A percentile compares a stretch with the other conserved stretches of the same genome.
Evolutionary conservation across 352 stramenopile species (phyloP).

Genomic region (Globisporangium spinosum): DNA sequence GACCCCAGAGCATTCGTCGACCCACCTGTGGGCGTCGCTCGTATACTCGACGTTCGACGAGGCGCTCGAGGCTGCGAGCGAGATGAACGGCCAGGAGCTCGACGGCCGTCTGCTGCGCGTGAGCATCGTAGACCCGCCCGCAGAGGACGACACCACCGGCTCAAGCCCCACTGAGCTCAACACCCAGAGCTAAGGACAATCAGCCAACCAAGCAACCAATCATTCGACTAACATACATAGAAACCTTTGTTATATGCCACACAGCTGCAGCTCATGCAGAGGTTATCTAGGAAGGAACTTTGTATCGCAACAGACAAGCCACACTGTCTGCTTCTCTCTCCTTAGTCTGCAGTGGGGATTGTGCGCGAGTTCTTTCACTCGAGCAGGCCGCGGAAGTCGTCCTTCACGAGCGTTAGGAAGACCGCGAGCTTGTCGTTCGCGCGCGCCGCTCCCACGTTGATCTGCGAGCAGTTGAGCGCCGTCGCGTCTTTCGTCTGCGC

Average conservation of each 20-base stretch:
- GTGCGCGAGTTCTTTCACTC: slow-evolving; percentile 78
- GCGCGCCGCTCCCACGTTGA: slow-evolving; percentile 64
- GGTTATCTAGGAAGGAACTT: not conserved
- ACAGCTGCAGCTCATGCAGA: not conserved
- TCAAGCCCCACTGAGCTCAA: not conserved
- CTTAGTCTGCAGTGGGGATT: slow-evolving; percentile 44
- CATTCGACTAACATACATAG: not conserved
- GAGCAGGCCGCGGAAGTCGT: slow-evolving; percentile 63
- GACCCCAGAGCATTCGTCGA: slow-evolving; percentile 52
- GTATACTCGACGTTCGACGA: slow-evolving; percentile 70
- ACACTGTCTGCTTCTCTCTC: no score
- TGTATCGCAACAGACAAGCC: not conserved
- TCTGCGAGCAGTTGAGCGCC: slow-evolving; percentile 57
- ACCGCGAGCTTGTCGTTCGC: slow-evolving; percentile 65
- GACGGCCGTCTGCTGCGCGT: slow-evolving; percentile 73
- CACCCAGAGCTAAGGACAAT: slow-evolving; percentile 8
- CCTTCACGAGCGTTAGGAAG: slow-evolving; percentile 61
- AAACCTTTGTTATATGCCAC: slow-evolving; percentile 9
- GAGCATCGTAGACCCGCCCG: slow-evolving; percentile 61
- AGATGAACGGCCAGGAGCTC: slow-evolving; percentile 83
- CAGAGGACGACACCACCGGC: slow-evolving; percentile 4
- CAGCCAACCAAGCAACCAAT: not conserved
- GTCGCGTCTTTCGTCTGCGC: slow-evolving; percentile 36
- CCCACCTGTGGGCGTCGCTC: slow-evolving; percentile 59
- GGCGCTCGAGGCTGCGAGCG: slow-evolving; percentile 56